These are phyloP conservation scores for Pittosporum tobira DNA, from an alignment of 129 eudicot species.

Conservation along the genomic window DNA sequence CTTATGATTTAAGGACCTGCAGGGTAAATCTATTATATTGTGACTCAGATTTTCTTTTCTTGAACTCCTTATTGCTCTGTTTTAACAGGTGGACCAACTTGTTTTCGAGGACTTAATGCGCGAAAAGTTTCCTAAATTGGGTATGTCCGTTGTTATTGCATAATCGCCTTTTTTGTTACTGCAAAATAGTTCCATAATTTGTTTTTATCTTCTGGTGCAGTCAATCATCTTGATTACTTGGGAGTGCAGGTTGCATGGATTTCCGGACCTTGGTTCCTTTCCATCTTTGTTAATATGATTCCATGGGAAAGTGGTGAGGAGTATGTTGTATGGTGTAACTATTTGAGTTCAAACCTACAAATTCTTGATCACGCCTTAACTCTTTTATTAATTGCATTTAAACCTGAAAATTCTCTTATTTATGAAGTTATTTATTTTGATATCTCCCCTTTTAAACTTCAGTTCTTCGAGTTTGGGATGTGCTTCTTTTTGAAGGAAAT, in stretches of 20 bases:
- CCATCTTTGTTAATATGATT: conserved; percentile 84
- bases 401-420: background rate
- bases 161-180: background rate
- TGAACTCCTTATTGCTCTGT: conserved; percentile 6
- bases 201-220: conserved; percentile 34
- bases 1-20: background rate
- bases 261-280: conserved; percentile 94
- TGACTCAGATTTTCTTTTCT: background rate
- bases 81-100: conserved; percentile 85
- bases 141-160: conserved; percentile 30
- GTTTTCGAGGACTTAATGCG: conserved; percentile 97
- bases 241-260: conserved; percentile 98
- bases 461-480: conserved; percentile 99
- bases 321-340: conserved; percentile 1
- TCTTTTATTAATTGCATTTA: conserved; percentile 7
- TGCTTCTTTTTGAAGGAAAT: conserved; percentile 90
- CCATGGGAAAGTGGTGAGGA: conserved; percentile 98
- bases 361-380: background rate
- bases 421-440: background rate
- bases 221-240: conserved; percentile 79
- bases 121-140: conserved; percentile 85
- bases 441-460: conserved; percentile 17
- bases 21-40: background rate
- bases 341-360: background rate
- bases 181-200: conserved; percentile 8